phyloP scores from a whole-genome alignment of 768 basidiomycete species.

The Lactifluus subvellereus region DNA sequence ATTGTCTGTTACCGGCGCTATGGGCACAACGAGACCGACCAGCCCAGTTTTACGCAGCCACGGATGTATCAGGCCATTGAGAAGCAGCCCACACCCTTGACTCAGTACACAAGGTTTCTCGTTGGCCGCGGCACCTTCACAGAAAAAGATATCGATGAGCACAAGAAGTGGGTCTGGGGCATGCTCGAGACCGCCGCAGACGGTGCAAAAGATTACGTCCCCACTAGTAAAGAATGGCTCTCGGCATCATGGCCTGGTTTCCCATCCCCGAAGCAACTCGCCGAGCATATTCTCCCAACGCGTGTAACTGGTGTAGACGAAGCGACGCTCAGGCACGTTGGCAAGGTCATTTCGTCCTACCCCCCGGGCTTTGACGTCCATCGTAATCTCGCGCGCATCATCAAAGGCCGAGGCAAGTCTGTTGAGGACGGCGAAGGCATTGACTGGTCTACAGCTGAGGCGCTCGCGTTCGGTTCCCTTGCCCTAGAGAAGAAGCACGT shows the following conservation, averaged over 20 bases:
- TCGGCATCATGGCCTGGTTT: constrained; percentile 98
- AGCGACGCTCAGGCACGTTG: constrained; percentile 74
- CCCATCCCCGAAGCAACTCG: constrained; percentile 93
- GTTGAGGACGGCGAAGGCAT: constrained; percentile 88
- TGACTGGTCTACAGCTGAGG: constrained; percentile 98
- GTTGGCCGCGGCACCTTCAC: constrained; percentile 91
- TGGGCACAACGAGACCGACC: constrained; percentile 99
- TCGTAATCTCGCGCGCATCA: constrained; percentile 90
- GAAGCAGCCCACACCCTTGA: constrained; percentile 87
- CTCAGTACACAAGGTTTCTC: constrained; percentile 88
- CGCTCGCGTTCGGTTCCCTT: constrained; percentile 91
- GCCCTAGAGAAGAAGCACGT: constrained; percentile 92
- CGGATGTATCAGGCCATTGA: constrained; percentile 97
- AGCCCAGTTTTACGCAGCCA: constrained; percentile 97
- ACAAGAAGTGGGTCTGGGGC: constrained; percentile 99
- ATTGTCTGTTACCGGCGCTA: constrained; percentile 98
- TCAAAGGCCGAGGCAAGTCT: constrained; percentile 79
- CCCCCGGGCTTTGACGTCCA: constrained; percentile 85
- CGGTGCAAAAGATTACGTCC: constrained; percentile 93
- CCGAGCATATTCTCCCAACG: constrained; percentile 87
- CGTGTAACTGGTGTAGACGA: constrained; percentile 78
- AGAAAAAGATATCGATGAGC: constrained; percentile 93
- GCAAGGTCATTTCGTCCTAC: constrained; percentile 80
- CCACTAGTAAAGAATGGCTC: constrained; percentile 94
- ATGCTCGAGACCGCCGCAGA: constrained; percentile 96